phyloP scores from a whole-genome alignment of 257 asterid species.

The Solanum sejunctum region DNA sequence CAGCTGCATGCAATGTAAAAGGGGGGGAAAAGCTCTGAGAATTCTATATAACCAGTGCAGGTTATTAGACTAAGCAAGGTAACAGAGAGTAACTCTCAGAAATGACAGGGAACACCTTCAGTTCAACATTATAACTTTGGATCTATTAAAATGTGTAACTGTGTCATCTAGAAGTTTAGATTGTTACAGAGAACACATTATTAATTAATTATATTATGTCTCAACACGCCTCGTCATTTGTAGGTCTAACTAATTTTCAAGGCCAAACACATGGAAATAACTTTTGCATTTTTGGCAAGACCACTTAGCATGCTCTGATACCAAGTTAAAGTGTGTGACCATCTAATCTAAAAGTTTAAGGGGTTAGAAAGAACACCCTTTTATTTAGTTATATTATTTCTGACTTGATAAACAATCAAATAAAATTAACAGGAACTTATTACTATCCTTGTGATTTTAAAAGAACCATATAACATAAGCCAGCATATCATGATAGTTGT shows the following conservation, averaged over 20 bases:
- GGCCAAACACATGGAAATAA: background rate
- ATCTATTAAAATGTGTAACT: background rate
- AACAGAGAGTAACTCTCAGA: background rate
- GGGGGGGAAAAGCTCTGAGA: background rate
- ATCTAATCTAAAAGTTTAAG: background rate
- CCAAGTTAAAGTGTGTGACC: background rate
- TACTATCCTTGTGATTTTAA: background rate
- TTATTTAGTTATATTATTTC: background rate
- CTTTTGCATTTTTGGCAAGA: background rate
- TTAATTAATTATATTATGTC: background rate
- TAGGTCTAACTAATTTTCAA: background rate
- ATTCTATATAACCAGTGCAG: background rate
- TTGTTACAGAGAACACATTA: background rate
- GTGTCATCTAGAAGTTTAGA: background rate
- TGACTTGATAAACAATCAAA: background rate
- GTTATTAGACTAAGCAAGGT: background rate
- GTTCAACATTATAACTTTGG: background rate
- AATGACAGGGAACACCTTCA: background rate
- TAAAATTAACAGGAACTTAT: background rate
- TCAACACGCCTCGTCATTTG: background rate
- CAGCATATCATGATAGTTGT: background rate
- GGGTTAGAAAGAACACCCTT: background rate
- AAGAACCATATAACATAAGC: background rate
- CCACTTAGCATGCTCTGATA: background rate
- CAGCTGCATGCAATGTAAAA: slow-evolving; percentile 51